These are phyloP conservation scores for Gossypium lobatum DNA, from an alignment of 441 rosid species.

Conservation along the genomic window DNA sequence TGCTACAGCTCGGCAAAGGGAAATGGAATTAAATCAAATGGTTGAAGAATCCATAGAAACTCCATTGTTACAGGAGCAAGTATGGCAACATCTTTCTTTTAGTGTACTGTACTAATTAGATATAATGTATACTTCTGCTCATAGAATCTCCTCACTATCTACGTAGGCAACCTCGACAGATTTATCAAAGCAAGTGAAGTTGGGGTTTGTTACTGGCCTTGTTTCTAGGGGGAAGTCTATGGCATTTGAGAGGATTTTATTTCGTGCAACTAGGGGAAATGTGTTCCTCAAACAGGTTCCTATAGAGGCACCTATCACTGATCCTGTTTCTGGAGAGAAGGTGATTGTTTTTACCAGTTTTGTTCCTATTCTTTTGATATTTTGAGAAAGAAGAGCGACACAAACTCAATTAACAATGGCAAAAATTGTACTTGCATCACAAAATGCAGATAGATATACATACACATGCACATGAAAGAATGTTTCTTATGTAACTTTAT, in stretches of 20 bases:
- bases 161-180: constrained; percentile 56
- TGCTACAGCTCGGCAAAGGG: constrained; percentile 70
- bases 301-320: constrained; percentile 66
- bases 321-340: constrained; percentile 87
- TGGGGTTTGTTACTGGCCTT: constrained; percentile 78
- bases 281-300: constrained; percentile 62
- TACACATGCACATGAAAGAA: constrained; percentile 1
- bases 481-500: neutral
- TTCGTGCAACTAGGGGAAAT: constrained; percentile 98
- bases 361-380: no score
- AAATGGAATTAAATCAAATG: constrained; percentile 43
- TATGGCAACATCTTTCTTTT: constrained; percentile 16
- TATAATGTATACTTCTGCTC: no score
- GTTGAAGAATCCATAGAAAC: constrained; percentile 65
- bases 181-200: constrained; percentile 78
- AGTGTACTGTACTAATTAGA: neutral
- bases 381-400: neutral
- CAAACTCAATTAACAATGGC: neutral
- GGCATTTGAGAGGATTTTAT: constrained; percentile 87
- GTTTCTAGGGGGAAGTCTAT: constrained; percentile 78
- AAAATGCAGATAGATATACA: neutral
- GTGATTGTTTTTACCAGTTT: constrained; percentile 21
- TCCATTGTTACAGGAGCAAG: constrained; percentile 68
- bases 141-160: neutral
- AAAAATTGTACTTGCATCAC: neutral